Base-by-base conservation (phyloP, 345 rosid genomes). In the Acer saccharum region DNA sequence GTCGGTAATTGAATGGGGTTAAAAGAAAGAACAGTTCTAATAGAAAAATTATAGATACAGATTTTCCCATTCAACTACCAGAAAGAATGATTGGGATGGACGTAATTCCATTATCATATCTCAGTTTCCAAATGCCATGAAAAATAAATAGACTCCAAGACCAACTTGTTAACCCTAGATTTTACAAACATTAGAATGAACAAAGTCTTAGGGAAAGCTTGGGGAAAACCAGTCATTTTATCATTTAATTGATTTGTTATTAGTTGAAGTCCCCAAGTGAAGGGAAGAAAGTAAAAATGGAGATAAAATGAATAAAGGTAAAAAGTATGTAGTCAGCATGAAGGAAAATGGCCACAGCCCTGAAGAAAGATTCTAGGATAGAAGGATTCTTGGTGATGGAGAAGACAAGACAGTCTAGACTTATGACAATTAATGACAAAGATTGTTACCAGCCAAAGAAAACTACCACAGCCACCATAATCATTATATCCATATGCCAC, bases 141-240 rank as follows among this genome's bases (percentile, higher is more conserved):
- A 39, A 35, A 60, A 20, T 39, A 55, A 14, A 35, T 20, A 20
- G 10, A 20, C 8, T 21, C 64, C 27, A 60, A 60, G 64, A 9
- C 4, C 64, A 60, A 60, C 64, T 60, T 60, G 64, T 60, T 60
- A 73, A 44, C 62, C 21, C 18, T 17, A 74, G 25, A 73, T 3
- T 25, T 41, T 43, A 68, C 71, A 41, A 20, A 68, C 52, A 68
- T 41, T 18, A 68, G 50, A 12, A 4, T n/a, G 20, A 68, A n/a
- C 50, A n/a, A 43, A 21, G 20, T 4, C 23, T n/a, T 68, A 3
- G 54, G 41, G n/a, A 17, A 35, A 65, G 43, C 69, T 65, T 65
- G 46, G 69, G 18, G 20, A 32, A 16, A 6, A 54, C 58, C 58
- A 54, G 8, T 4, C n/a, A 54, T 14, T 54, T 54, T 54, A n/a